Base-by-base conservation (phyloP, 768 basidiomycete genomes). In the Rhizopogon sp. region DNA sequence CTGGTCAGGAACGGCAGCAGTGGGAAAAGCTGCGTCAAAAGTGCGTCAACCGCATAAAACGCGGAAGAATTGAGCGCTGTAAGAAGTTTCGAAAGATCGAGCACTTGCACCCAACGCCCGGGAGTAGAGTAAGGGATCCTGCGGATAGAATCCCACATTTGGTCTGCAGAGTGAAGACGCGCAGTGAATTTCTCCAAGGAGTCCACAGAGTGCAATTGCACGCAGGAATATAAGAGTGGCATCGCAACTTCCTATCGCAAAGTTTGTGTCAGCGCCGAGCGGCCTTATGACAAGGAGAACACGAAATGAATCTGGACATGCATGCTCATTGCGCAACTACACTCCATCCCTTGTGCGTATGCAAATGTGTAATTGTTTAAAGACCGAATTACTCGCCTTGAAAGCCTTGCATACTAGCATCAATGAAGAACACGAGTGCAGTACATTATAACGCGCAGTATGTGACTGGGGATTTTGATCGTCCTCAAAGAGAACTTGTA, bases 111-210 rank as follows among this genome's bases (percentile, higher is more conserved):
- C 88, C 91, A 95, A 65, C 93, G 79, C 29, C 93, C 93, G 1
- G 93, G 93, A 0, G 87, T 80, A 4, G 92, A 94, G 63, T 87
- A 89, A 0, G 90, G 90, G 60, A 90, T 92, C 49, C 93, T 80
- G 50, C 90, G 82, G 54, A 96, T 84, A 43, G 90, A 89, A 62
- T 93, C 91, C 93, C 93, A 96, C 64, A 79, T 80, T 60, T 81
- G 77, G 58, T 96, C 93, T 6, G 86, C 84, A 31, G 65, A 61
- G 56, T 76, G 72, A 1, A 95, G 76, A 22, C 73, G 74, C n/a
- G 71, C 56, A n/a, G 79, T 73, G 60, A 93, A 86, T 56, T 74
- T 76, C 53, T 80, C 76, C 41, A 93, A 73, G 5, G 74, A 65
- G 11, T 65, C 53, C 10, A 81, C 61, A 17, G 74, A 72, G 5